Evolutionary conservation across 208 protist species (phyloP), one percentile per base, ranked within the genome.

Genomic region (Jaenimonas drosophilae): DNA sequence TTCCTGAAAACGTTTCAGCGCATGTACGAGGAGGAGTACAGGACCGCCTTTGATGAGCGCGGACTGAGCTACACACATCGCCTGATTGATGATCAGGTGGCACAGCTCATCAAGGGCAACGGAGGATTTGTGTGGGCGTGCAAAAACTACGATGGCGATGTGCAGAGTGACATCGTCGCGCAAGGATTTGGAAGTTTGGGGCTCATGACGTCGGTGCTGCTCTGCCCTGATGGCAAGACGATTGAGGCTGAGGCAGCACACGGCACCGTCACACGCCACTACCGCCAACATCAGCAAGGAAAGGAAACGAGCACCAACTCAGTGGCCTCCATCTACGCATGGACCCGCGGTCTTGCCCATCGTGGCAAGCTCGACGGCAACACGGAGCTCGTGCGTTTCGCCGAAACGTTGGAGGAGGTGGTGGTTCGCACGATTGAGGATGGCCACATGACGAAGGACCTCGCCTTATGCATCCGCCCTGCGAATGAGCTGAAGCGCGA

Each of bases 101-200:
- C 97, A 32, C 88, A 97, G 64, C 78, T 85, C 63, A 72, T 96
- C 21, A 97, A 96, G 66, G 77, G 79, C 46, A 57, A 74, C 32
- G 89, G 89, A 42, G 89, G 94, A 25, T 97, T 97, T 54, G 91
- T 98, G 27, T 98, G 96, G 96, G 96, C 96, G 7, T 98, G 96
- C 74, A 98, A 98, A 77, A 99, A 99, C 79, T 98, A 98, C 72
- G 97, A 99, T 59, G 97, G 97, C 23, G 97, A 99, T 61, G 97
- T 99, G 28, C 96, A 98, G 77, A 97, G 88, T 31, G 97, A 99
- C 62, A 90, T 96, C 23, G 94, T 98, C n/a, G 96, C 95, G 23
- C 88, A 98, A 78, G 96, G 96, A 40, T 99, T 88, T 52, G 97
- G 97, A 49, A 97, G 93, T 5, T 78, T 99, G 4, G 97, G 97